These are phyloP conservation scores for Diaporthe sp. DNA, from an alignment of 2,329 filamentous ascomycete species.

Conservation along the genomic window DNA sequence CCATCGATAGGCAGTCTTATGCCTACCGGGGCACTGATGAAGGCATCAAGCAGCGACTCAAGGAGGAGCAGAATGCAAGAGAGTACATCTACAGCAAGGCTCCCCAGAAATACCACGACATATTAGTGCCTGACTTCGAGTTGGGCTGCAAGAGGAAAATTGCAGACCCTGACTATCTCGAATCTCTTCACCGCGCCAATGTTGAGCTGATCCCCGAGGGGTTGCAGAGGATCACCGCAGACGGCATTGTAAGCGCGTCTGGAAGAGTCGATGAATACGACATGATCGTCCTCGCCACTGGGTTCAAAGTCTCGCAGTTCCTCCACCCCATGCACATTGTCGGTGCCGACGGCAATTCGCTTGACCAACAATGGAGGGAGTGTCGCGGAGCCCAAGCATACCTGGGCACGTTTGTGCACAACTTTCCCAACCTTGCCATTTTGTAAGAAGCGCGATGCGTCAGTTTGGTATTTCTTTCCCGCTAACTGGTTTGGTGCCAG, in stretches of 20 bases:
- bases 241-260: constrained; percentile 44
- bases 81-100: constrained; percentile 47
- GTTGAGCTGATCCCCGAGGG: constrained; percentile 48
- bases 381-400: constrained; percentile 50
- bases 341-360: constrained; percentile 43
- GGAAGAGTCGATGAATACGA: constrained; percentile 45
- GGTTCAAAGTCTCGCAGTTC: constrained; percentile 47
- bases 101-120: constrained; percentile 46
- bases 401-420: constrained; percentile 48
- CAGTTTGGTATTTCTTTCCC: too few relatives aligned
- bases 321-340: constrained; percentile 47
- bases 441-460: constrained; percentile 26
- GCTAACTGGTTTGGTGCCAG: not conserved
- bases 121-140: constrained; percentile 49
- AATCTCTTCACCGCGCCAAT: constrained; percentile 47
- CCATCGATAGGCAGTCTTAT: constrained; percentile 28
- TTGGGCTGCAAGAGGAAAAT: constrained; percentile 54
- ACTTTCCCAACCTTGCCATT: constrained; percentile 50
- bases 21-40: not conserved
- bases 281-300: constrained; percentile 47
- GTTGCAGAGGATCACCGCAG: constrained; percentile 46
- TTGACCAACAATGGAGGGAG: constrained; percentile 48
- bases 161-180: constrained; percentile 52
- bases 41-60: not conserved
- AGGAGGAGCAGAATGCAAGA: constrained; percentile 25